Conservation (phyloP, 2,329 filamentous ascomycete species). For the Aspergillus fijiensis region DNA sequence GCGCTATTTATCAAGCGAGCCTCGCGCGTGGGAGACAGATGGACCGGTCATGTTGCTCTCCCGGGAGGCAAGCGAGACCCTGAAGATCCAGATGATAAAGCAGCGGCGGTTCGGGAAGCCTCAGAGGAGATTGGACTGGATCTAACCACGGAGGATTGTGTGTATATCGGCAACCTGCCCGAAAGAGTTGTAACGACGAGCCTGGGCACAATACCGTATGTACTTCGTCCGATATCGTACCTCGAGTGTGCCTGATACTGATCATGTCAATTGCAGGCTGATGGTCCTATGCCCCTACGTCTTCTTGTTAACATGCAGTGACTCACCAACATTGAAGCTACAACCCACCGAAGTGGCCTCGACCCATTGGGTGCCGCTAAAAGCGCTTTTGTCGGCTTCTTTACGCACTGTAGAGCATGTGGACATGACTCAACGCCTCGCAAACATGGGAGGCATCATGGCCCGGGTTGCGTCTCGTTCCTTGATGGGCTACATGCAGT, state of each 20-base stretch:
- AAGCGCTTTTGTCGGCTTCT: constrained; percentile 58
- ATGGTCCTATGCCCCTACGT: constrained; percentile 71
- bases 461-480: constrained; percentile 56
- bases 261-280: constrained; percentile 44
- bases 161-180: constrained; percentile 61
- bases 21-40: constrained; percentile 63
- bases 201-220: constrained; percentile 63
- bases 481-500: constrained; percentile 65
- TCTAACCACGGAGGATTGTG: constrained; percentile 49
- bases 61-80: constrained; percentile 68
- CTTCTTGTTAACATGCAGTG: constrained; percentile 60
- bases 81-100: constrained; percentile 61
- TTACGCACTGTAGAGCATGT: constrained; percentile 63
- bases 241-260: constrained; percentile 10
- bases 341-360: constrained; percentile 68
- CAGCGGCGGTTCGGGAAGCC: constrained; percentile 63
- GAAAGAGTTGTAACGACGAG: constrained; percentile 65
- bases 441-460: constrained; percentile 55
- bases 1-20: constrained; percentile 71
- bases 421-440: constrained; percentile 62
- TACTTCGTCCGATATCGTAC: neutral
- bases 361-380: constrained; percentile 67
- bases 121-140: constrained; percentile 67
- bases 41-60: constrained; percentile 68
- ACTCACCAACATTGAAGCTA: constrained; percentile 58